These are phyloP conservation scores for Nitzschia putrida DNA, from an alignment of 108 stramenopile species.

Conservation along the genomic window DNA sequence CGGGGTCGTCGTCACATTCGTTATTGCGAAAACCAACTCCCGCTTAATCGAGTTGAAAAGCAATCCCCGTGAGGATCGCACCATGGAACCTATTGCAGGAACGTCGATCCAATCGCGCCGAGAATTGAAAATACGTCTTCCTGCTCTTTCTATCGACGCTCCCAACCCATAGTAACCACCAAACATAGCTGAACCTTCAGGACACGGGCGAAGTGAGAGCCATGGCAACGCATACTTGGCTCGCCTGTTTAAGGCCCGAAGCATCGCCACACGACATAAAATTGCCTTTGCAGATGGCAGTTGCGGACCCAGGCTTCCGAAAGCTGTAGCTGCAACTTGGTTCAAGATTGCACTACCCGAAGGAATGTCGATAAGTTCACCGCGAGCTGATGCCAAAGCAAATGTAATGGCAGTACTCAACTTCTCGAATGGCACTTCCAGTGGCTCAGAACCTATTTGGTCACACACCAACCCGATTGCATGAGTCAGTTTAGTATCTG, in stretches of 20 bases:
- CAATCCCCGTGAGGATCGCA: slow-evolving; percentile 53
- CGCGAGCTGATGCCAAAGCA: slow-evolving; percentile 29
- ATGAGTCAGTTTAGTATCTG: slow-evolving; percentile 57
- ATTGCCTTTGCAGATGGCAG: slow-evolving; percentile 58
- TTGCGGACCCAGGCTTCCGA: slow-evolving; percentile 19
- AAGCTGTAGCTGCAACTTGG: slow-evolving; percentile 55
- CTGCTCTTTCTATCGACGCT: slow-evolving; percentile 71
- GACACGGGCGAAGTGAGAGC: slow-evolving; percentile 71
- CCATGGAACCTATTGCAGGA: slow-evolving; percentile 51
- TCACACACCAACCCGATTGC: slow-evolving; percentile 57
- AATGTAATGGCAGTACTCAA: slow-evolving; percentile 57
- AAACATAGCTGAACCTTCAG: slow-evolving; percentile 80
- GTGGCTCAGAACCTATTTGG: slow-evolving; percentile 50
- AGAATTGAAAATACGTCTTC: slow-evolving; percentile 26
- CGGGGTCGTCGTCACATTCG: slow-evolving; percentile 86
- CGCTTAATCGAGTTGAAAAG: slow-evolving; percentile 79
- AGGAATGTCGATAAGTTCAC: neutral
- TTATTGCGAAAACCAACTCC: slow-evolving; percentile 67
- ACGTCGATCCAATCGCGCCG: slow-evolving; percentile 56
- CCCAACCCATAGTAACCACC: slow-evolving; percentile 82
- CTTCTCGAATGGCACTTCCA: slow-evolving; percentile 52
- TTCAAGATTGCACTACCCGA: slow-evolving; percentile 31
- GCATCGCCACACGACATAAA: slow-evolving; percentile 72
- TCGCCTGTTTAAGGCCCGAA: slow-evolving; percentile 81
- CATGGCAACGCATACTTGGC: slow-evolving; percentile 70